Base-by-base conservation (phyloP, 2,329 filamentous ascomycete species). In the Chalaropsis thielavioides region DNA sequence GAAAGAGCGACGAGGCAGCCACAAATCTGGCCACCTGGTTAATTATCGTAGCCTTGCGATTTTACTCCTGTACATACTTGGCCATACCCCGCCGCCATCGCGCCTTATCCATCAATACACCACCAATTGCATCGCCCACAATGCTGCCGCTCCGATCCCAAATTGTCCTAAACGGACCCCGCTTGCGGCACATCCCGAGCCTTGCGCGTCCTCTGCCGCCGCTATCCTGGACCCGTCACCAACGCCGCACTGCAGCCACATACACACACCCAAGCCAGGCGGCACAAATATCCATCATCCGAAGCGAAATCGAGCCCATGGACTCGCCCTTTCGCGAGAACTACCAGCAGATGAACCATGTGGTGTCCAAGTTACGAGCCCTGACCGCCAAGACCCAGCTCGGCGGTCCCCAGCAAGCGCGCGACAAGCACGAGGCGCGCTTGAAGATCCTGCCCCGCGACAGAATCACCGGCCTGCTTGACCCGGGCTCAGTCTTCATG, bases 401-500 rank as follows among this genome's bases (percentile, higher is more conserved):
- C 68, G 92, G 92, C 63, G 94, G 94, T 0, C 77, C 89, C 0
- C 81, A 86, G 66, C 94, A 94, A 74, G 89, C 92, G 3, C 81
- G 88, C 67, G 85, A 92, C 69, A 96, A 96, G 78, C 92, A 97
- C 73, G 76, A 95, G 24, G 83, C 86, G 41, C 81, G 92, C 70
- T 89, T 90, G 69, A 97, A 97, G 81, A 96, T 97, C 91, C 81
- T 99, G 65, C 90, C 92, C 1, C 80, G 94, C 69, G 92, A 97
- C 74, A 86, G 92, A 41, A 84, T 99, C 64, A 88, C 90, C 0
- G 88, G 90, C 3, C 78, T 99, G 68, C 82, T 96, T 68, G 92
- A 99, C 72, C 88, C 90, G 0, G 92, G 92, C 3, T 92, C 90
- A 1, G 88, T 88, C 0, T 97, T 99, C 72, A 76, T 99, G 68